These are phyloP conservation scores for Pseudogymnoascus sp. DNA, from an alignment of 2,329 filamentous ascomycete species.

Conservation along the genomic window DNA sequence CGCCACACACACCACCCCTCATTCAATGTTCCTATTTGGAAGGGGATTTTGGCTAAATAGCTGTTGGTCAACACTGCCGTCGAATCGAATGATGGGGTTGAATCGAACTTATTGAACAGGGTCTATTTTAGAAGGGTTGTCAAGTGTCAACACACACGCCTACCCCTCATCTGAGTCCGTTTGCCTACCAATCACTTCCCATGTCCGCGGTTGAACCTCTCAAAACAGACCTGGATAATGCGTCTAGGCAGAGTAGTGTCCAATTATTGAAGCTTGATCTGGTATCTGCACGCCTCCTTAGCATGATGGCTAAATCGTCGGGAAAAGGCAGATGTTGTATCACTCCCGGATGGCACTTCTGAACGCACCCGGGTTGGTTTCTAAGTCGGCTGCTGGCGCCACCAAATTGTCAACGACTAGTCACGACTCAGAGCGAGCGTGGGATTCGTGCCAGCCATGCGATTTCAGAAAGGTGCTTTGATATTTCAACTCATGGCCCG, in stretches of 20 bases:
- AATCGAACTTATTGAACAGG: neutral
- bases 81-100: neutral
- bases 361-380: neutral
- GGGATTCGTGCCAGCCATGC: neutral
- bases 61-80: neutral
- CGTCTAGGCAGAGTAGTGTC: neutral
- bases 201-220: neutral
- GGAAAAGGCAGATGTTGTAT: neutral
- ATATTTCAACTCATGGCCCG: neutral
- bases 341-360: neutral
- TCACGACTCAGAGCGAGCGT: neutral
- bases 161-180: neutral
- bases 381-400: neutral
- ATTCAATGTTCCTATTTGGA: neutral
- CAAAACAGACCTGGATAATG: neutral
- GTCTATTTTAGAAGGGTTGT: neutral
- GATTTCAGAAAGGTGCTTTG: neutral
- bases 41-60: neutral
- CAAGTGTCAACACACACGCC: neutral
- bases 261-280: neutral
- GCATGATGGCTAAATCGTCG: neutral
- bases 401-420: neutral
- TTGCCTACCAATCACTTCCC: neutral
- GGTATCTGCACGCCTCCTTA: neutral
- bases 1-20: neutral